Base-by-base conservation (phyloP, 2,329 filamentous ascomycete genomes). In the Didymella segeticola region DNA sequence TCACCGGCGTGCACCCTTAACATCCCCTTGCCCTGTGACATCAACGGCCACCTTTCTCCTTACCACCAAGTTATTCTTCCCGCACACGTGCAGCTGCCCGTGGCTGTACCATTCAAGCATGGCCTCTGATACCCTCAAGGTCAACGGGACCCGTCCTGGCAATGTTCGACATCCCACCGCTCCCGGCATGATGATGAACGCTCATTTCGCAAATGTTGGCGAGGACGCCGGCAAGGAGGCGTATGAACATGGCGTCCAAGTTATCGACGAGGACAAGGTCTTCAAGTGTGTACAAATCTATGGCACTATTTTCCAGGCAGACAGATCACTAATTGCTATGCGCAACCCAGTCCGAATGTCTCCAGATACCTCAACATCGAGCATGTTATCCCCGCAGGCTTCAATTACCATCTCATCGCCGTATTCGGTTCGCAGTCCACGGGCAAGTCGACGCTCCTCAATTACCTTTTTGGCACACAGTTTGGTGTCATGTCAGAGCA, bases 391-490 rank as follows among this genome's bases (percentile, higher is more conserved):
- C 87, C 90, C 57, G 87, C 93, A 60, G 95, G 95, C 71, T 99
- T 99, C 85, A 96, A 98, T 80, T 99, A 99, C 79, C 95, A 99
- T 78, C 86, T 99, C 72, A 97, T 99, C 73, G 97, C 93, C 69
- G 95, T 99, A 70, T 99, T 99, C 76, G 95, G 95, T 36, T 98
- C 93, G 53, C 95, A 99, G 81, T 98, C 95, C 19, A 99, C 95
- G 29, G 95, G 95, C 66, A 99, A 99, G 80, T 98, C 95, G 38
- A 99, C 95, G 5, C 84, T 99, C 38, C 86, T 99, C 61, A 99
- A 99, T 80, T 83, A 93, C 77, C 87, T 99, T 52, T 99, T 99
- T 74, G 91, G 91, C 60, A 99, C 95, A 63, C 84, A 93, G 52
- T 99, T 99, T 79, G 93, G 91, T 64, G 93, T 99, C 73, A 99